phyloP scores from a whole-genome alignment of 1,139 yeast species.

The Debaryomyces singareniensis region DNA sequence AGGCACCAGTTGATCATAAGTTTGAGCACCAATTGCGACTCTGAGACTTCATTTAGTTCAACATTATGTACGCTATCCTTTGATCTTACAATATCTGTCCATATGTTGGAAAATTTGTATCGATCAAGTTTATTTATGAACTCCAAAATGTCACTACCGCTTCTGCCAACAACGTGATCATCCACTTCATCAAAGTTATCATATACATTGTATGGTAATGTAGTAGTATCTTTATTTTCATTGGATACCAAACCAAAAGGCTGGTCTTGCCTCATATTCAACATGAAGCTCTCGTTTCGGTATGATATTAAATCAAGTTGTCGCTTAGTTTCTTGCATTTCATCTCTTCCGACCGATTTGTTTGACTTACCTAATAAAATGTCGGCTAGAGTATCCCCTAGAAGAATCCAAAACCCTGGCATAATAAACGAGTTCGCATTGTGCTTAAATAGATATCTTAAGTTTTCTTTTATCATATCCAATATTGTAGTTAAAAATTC shows the following conservation, averaged over 20 bases:
- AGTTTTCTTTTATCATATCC: slow-evolving; percentile 22
- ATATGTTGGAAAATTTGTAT: slow-evolving; percentile 22
- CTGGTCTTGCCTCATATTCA: slow-evolving; percentile 27
- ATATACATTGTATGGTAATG: background rate
- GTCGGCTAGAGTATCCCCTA: slow-evolving; percentile 38
- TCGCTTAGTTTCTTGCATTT: slow-evolving; percentile 33
- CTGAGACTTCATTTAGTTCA: slow-evolving; percentile 3
- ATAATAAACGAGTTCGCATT: slow-evolving; percentile 71
- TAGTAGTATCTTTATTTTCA: background rate
- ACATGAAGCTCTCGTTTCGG: slow-evolving; percentile 66
- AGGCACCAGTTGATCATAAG: slow-evolving; percentile 45
- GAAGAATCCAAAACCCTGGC: slow-evolving; percentile 64
- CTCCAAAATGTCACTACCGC: slow-evolving; percentile 25
- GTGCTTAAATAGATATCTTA: slow-evolving; percentile 47
- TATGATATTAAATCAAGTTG: slow-evolving; percentile 58
- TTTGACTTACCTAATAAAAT: slow-evolving; percentile 36
- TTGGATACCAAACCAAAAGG: background rate
- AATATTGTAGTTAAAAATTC: slow-evolving; percentile 18
- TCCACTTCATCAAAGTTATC: slow-evolving; percentile 3
- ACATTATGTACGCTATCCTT: no score
- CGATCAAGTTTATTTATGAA: slow-evolving; percentile 30
- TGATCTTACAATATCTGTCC: slow-evolving; percentile 20
- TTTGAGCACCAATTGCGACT: slow-evolving; percentile 38
- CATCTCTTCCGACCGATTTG: slow-evolving; percentile 16
- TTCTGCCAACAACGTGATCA: slow-evolving; percentile 19